Evolutionary conservation across 768 basidiomycete genomes (phyloP).

Genomic region (Trametes cinnabarina): DNA sequence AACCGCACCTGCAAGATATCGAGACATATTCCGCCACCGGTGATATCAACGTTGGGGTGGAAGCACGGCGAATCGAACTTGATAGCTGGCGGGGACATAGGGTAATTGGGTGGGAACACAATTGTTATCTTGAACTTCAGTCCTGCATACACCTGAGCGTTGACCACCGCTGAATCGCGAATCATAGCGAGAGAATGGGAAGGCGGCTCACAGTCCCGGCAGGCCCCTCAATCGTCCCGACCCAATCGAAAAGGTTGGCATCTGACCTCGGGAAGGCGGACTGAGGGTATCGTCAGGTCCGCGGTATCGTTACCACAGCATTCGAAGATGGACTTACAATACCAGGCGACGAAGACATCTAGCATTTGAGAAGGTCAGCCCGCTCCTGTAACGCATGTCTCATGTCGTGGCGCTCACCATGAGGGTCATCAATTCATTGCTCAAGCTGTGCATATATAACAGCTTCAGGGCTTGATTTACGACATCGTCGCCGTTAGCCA

Average conservation of each 20-base stretch:
- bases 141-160: conserved; percentile 67
- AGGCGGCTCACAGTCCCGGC: conserved; percentile 59
- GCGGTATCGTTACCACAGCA: neutral
- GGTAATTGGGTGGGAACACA: conserved; percentile 84
- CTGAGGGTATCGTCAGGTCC: conserved; percentile 36
- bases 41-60: conserved; percentile 88
- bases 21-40: conserved; percentile 73
- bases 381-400: neutral
- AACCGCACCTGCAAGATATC: conserved; percentile 77
- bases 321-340: conserved; percentile 53
- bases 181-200: conserved; percentile 4
- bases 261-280: conserved; percentile 90
- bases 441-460: conserved; percentile 52
- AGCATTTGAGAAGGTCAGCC: neutral
- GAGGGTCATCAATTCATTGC: conserved; percentile 83
- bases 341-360: conserved; percentile 90
- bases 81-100: conserved; percentile 80
- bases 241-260: conserved; percentile 86
- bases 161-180: neutral
- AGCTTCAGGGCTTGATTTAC: neutral
- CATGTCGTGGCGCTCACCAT: conserved; percentile 56
- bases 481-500: neutral
- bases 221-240: conserved; percentile 83
- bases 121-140: conserved; percentile 82
- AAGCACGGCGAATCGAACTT: conserved; percentile 88